Percentiles rank a stretch among this genome's conserved stretches.
Conservation (phyloP, 2,329 filamentous ascomycete species). For the Ophiocordyceps polyrhachis-furcata region DNA sequence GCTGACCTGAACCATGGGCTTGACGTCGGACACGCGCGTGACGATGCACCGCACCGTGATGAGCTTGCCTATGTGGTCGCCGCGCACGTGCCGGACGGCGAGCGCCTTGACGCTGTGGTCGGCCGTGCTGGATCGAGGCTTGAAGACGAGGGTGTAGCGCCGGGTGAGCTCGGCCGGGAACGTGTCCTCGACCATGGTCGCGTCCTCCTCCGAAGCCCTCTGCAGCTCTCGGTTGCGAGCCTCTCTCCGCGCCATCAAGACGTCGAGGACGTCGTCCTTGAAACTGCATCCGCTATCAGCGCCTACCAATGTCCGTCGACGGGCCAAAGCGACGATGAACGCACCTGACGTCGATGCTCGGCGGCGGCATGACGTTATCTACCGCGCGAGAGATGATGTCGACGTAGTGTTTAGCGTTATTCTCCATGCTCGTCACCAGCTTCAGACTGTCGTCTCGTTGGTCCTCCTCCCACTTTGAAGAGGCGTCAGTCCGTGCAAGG, state of each 20-base stretch:
- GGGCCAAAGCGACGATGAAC: slow-evolving; percentile 13
- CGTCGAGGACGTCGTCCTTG: slow-evolving; percentile 93
- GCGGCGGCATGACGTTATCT: slow-evolving; percentile 67
- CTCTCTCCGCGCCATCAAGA: slow-evolving; percentile 83
- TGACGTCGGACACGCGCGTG: slow-evolving; percentile 91
- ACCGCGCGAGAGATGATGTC: slow-evolving; percentile 79
- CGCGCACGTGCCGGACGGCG: slow-evolving; percentile 83
- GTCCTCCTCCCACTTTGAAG: slow-evolving; percentile 52
- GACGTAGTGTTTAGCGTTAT: slow-evolving; percentile 88
- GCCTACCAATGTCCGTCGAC: too few species aligned
- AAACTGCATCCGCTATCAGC: slow-evolving; percentile 50
- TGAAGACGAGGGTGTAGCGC: slow-evolving; percentile 91
- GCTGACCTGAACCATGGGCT: slow-evolving; percentile 92
- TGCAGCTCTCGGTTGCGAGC: slow-evolving; percentile 65
- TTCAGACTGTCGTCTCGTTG: slow-evolving; percentile 48
- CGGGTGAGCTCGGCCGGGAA: slow-evolving; percentile 87
- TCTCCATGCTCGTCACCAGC: slow-evolving; percentile 68
- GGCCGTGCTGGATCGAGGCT: slow-evolving; percentile 59
- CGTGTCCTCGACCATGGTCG: slow-evolving; percentile 43
- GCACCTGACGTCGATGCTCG: slow-evolving; percentile 59
- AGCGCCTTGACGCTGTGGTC: slow-evolving; percentile 46
- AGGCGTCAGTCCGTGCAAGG: not conserved
- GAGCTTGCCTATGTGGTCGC: slow-evolving; percentile 79
- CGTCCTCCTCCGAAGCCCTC: slow-evolving; percentile 48
- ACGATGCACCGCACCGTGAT: slow-evolving; percentile 91